Evolutionary conservation across 768 basidiomycete genomes (phyloP).

Genomic region (Psilocybe tampanensis): DNA sequence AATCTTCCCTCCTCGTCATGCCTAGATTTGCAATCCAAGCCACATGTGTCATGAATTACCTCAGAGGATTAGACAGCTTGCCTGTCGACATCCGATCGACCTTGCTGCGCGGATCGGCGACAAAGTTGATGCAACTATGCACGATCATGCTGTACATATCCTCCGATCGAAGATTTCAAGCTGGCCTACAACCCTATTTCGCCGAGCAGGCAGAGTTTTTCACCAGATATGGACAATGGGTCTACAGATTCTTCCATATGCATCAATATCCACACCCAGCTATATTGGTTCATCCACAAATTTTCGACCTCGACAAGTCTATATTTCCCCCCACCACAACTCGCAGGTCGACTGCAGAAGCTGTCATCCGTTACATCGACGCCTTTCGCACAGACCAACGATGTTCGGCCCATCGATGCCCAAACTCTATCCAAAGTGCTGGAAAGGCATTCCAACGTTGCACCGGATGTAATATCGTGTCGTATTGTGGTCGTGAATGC

Average conservation of each 20-base stretch:
- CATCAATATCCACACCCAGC: neutral
- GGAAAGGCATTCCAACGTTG: slow-evolving; percentile 1
- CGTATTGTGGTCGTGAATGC: slow-evolving; percentile 9
- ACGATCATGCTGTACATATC: neutral
- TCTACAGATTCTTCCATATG: neutral
- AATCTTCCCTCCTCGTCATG: neutral
- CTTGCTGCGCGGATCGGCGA: neutral
- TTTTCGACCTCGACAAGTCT: neutral
- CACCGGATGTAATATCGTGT: neutral
- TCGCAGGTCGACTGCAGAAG: neutral
- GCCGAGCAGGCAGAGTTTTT: neutral
- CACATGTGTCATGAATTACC: neutral
- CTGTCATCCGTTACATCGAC: neutral
- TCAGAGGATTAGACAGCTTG: neutral
- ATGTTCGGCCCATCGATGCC: neutral
- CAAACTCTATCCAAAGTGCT: neutral
- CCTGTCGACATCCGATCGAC: neutral
- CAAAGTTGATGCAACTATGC: neutral
- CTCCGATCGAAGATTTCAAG: neutral
- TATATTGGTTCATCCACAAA: neutral
- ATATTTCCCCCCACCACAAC: neutral
- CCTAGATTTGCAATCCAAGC: neutral
- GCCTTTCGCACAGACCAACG: neutral
- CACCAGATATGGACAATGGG: neutral
- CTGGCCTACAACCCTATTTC: neutral